Evolutionary conservation across 176 grass and related monocot species (phyloP).

Genomic region (Luzula sylvatica): DNA sequence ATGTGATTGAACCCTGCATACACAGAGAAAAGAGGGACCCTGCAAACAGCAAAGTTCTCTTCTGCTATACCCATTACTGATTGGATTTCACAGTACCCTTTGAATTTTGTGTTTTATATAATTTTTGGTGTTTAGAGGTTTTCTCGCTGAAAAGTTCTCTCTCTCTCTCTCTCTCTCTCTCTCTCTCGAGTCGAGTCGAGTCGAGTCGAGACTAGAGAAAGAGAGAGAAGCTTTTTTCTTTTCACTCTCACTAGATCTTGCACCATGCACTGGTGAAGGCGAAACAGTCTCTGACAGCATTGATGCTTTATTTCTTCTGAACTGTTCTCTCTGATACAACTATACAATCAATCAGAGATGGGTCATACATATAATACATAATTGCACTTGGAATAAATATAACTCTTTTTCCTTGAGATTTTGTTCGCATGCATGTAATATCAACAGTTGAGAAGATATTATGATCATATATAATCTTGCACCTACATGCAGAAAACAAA

Average conservation of each 20-base stretch:
- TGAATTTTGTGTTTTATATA: constrained; percentile 23
- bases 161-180: no score
- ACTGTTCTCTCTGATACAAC: no score
- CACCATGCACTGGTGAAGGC: neutral
- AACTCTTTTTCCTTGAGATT: neutral
- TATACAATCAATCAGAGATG: no score
- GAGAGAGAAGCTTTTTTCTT: neutral
- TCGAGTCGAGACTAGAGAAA: neutral
- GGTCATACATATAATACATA: no score
- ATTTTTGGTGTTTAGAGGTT: constrained; percentile 20
- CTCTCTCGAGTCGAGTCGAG: no score
- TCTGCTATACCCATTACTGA: neutral
- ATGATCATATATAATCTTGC: neutral
- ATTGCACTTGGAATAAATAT: constrained; percentile 9
- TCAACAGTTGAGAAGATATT: constrained; percentile 15
- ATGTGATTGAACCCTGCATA: no score
- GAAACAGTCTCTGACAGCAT: no score
- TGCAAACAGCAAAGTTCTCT: constrained; percentile 15
- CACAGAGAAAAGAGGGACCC: neutral
- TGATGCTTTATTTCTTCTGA: no score
- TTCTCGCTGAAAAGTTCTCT: constrained; percentile 24
- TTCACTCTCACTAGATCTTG: no score
- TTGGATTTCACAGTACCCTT: constrained; percentile 7
- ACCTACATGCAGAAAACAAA: neutral
- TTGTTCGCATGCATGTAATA: constrained; percentile 19